These are phyloP conservation scores for Scheffersomyces illinoinensis DNA, from an alignment of 1,139 yeast genomes.

Conservation along the genomic window DNA sequence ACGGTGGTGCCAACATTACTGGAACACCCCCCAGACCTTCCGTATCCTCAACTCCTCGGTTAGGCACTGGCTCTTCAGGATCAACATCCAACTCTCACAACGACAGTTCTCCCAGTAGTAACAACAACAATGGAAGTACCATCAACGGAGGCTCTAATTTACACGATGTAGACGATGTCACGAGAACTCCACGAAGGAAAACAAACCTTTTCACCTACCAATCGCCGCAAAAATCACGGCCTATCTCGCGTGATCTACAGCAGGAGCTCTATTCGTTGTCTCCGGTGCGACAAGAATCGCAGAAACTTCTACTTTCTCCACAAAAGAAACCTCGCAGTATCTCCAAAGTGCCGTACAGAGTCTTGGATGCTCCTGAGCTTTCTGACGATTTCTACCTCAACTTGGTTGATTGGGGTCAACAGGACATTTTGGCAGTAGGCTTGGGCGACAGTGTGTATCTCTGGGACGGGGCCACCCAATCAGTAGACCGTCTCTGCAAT, in stretches of 20 bases:
- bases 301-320: conserved; percentile 75
- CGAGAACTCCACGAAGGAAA: conserved; percentile 56
- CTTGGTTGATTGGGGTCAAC: conserved; percentile 94
- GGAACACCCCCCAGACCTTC: conserved; percentile 10
- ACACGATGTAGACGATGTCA: conserved; percentile 22
- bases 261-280: conserved; percentile 78
- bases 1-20: conserved; percentile 1
- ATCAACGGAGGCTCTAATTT: conserved; percentile 1
- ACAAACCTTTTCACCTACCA: conserved; percentile 70
- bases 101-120: conserved; percentile 3
- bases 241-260: conserved; percentile 60
- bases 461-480: conserved; percentile 88
- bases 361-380: conserved; percentile 93
- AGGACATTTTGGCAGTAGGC: conserved; percentile 87
- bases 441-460: conserved; percentile 84
- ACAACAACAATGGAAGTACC: conserved; percentile 3
- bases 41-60: conserved; percentile 6
- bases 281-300: conserved; percentile 89
- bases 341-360: conserved; percentile 86
- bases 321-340: conserved; percentile 77
- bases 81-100: conserved; percentile 11
- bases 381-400: conserved; percentile 93
- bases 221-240: conserved; percentile 64
- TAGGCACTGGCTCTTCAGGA: conserved; percentile 21
- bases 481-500: conserved; percentile 80